Evolutionary conservation across 495 filamentous ascomycete species (phyloP).

Genomic region (Paragyromitra xinjiangensis): DNA sequence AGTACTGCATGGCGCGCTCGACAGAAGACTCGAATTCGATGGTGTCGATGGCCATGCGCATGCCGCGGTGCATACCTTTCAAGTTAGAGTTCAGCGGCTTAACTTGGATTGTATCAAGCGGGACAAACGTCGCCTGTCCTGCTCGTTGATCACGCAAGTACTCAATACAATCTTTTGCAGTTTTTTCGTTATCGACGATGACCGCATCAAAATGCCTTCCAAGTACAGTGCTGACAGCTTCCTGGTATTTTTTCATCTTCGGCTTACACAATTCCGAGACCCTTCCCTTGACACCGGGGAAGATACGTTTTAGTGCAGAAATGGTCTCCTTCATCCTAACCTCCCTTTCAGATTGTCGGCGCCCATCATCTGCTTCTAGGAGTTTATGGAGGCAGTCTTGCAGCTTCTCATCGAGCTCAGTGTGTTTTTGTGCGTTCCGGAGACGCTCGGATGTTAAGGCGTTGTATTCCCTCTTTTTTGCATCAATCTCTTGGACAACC

Average conservation of each 20-base stretch:
- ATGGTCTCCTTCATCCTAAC: constrained; percentile 78
- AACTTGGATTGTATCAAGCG: constrained; percentile 95
- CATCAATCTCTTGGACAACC: constrained; percentile 77
- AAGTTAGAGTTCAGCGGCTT: constrained; percentile 85
- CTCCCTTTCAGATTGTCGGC: constrained; percentile 84
- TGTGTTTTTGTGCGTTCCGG: constrained; percentile 77
- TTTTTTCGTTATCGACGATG: constrained; percentile 96
- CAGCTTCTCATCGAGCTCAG: constrained; percentile 90
- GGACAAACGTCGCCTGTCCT: constrained; percentile 88
- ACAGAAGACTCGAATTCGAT: constrained; percentile 90
- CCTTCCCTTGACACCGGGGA: constrained; percentile 87
- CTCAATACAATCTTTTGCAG: constrained; percentile 90
- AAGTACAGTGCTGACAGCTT: constrained; percentile 89
- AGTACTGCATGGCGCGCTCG: constrained; percentile 91
- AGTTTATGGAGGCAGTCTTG: constrained; percentile 80
- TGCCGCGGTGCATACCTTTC: constrained; percentile 84
- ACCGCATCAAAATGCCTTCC: constrained; percentile 93
- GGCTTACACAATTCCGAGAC: constrained; percentile 93
- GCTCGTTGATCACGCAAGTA: constrained; percentile 89
- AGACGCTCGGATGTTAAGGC: constrained; percentile 83
- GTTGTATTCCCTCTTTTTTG: constrained; percentile 91
- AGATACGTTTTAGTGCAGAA: constrained; percentile 85
- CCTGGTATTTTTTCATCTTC: constrained; percentile 93
- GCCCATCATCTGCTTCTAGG: constrained; percentile 80
- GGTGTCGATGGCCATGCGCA: constrained; percentile 92